These are phyloP conservation scores for Bombardia bombarda DNA, from an alignment of 495 filamentous ascomycete genomes.

Conservation along the genomic window DNA sequence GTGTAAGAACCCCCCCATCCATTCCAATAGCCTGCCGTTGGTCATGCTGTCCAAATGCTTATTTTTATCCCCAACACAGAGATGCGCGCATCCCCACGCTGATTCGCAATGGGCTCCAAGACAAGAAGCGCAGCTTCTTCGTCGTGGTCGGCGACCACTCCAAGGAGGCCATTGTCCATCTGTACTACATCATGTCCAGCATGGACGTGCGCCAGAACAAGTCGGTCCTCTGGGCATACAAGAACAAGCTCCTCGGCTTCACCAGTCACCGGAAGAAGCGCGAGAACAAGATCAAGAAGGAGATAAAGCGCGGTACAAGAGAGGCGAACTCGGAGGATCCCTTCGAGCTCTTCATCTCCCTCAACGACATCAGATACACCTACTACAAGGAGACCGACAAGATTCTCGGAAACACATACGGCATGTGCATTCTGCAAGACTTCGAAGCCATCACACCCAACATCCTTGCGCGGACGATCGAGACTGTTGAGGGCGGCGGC, in stretches of 20 bases:
- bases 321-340: constrained; percentile 95
- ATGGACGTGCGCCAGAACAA: constrained; percentile 93
- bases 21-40: background rate
- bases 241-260: constrained; percentile 92
- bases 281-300: constrained; percentile 94
- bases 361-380: constrained; percentile 95
- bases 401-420: constrained; percentile 96
- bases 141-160: constrained; percentile 91
- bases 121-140: constrained; percentile 97
- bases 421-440: constrained; percentile 95
- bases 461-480: constrained; percentile 85
- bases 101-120: constrained; percentile 89
- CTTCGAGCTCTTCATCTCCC: constrained; percentile 94
- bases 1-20: too few relatives aligned
- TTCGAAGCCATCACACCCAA: constrained; percentile 98
- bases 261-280: constrained; percentile 91
- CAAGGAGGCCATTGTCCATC: constrained; percentile 94
- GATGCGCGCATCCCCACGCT: constrained; percentile 94
- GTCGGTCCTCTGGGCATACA: constrained; percentile 98
- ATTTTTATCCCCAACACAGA: constrained; percentile 29
- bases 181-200: constrained; percentile 88
- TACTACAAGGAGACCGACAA: constrained; percentile 99
- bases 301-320: constrained; percentile 90
- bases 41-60: background rate
- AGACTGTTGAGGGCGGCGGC: constrained; percentile 96